Evolutionary conservation across 345 rosid species (phyloP).

Genomic region (Anastatica hierochuntica): DNA sequence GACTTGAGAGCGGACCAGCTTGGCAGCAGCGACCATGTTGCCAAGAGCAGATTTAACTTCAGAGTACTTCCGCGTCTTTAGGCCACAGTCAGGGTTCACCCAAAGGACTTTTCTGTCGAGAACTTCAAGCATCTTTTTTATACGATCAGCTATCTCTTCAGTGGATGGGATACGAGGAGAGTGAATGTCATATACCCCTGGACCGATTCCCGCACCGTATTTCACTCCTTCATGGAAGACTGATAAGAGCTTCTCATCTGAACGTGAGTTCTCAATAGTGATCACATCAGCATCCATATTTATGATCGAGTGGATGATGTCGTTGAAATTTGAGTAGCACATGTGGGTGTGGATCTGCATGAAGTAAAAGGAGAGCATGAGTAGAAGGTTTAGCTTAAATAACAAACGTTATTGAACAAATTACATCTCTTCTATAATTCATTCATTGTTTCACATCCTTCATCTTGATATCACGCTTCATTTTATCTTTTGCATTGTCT

Average conservation of each 20-base stretch:
- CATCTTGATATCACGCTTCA: too few relatives aligned
- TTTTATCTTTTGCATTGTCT: too few relatives aligned
- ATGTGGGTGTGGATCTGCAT: slow-evolving; percentile 59
- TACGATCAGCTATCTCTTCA: slow-evolving; percentile 53
- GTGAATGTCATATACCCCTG: slow-evolving; percentile 60
- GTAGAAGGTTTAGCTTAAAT: neutral
- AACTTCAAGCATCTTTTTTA: slow-evolving; percentile 58
- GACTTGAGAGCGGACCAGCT: slow-evolving; percentile 45
- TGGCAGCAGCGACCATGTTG: slow-evolving; percentile 56
- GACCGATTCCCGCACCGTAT: slow-evolving; percentile 57
- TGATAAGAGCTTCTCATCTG: slow-evolving; percentile 59
- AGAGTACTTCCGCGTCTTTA: slow-evolving; percentile 48
- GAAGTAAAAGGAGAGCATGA: slow-evolving; percentile 8
- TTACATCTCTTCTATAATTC: too few relatives aligned
- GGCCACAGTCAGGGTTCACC: slow-evolving; percentile 66
- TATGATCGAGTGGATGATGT: slow-evolving; percentile 52
- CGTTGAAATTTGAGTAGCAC: slow-evolving; percentile 66
- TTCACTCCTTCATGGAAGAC: slow-evolving; percentile 55
- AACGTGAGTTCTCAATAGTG: slow-evolving; percentile 57
- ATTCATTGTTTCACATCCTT: too few relatives aligned
- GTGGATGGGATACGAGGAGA: slow-evolving; percentile 55
- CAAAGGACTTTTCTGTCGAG: slow-evolving; percentile 51
- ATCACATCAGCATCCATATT: slow-evolving; percentile 64
- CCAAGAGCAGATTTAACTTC: slow-evolving; percentile 51
- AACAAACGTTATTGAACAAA: neutral